Conservation (phyloP, 2,329 filamentous ascomycete species). For the Claviceps monticola region DNA sequence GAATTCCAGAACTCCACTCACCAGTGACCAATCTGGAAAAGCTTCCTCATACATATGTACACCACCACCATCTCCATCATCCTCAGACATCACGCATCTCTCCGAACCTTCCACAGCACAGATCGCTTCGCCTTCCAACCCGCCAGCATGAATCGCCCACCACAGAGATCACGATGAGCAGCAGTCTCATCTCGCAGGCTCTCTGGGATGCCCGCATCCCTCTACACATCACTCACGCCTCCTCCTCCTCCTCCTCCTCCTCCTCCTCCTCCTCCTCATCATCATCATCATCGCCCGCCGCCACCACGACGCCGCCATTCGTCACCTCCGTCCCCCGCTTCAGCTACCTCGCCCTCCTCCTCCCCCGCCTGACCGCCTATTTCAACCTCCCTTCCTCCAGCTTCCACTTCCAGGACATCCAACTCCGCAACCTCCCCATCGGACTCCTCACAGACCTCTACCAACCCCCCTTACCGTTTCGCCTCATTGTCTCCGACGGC, state of each 20-base stretch:
- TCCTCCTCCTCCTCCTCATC: constrained; percentile 20
- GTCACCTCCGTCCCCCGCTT: constrained; percentile 42
- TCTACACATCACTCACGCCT: constrained; percentile 38
- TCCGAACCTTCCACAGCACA: neutral
- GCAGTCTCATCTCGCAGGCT: constrained; percentile 24
- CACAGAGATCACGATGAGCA: neutral
- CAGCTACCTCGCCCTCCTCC: constrained; percentile 43
- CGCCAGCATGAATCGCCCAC: constrained; percentile 3
- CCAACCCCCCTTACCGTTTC: constrained; percentile 39
- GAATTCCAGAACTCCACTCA: too few relatives aligned
- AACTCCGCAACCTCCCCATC: constrained; percentile 38
- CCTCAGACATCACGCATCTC: neutral
- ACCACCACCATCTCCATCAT: neutral
- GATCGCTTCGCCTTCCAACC: neutral
- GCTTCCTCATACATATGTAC: neutral
- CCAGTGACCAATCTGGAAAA: too few relatives aligned
- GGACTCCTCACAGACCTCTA: constrained; percentile 44
- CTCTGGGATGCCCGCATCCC: constrained; percentile 43
- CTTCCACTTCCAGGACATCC: constrained; percentile 43
- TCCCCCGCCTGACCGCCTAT: constrained; percentile 39
- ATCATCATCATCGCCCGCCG: neutral
- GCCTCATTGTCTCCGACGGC: constrained; percentile 38
- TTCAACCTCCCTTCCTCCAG: constrained; percentile 41
- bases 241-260: constrained; percentile 24
- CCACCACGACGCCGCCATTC: constrained; percentile 29